phyloP scores from a whole-genome alignment of 1,139 yeast genomes.

The Ogataea hybrid region DNA sequence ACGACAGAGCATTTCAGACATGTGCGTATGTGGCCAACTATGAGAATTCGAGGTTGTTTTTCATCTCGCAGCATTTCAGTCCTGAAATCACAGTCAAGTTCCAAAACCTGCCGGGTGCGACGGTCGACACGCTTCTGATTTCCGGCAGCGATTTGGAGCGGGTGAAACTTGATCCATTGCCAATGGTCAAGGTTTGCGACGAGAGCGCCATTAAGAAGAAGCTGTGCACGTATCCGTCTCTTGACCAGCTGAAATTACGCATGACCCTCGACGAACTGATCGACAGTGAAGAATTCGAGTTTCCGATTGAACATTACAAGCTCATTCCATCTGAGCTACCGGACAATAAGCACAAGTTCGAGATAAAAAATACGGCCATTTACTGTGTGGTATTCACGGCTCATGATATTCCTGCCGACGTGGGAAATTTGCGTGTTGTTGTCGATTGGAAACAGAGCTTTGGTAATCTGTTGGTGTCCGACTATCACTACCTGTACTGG shows the following conservation, averaged over 20 bases:
- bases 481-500: slow-evolving; percentile 27
- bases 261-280: slow-evolving; percentile 21
- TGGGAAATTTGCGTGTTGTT: slow-evolving; percentile 10
- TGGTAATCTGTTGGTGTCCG: slow-evolving; percentile 29
- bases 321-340: slow-evolving; percentile 9
- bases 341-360: slow-evolving; percentile 13
- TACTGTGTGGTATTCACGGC: slow-evolving; percentile 28
- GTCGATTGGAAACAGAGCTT: slow-evolving; percentile 32
- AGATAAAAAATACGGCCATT: slow-evolving; percentile 20
- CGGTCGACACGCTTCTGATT: slow-evolving; percentile 23
- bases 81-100: slow-evolving; percentile 21
- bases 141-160: slow-evolving; percentile 25
- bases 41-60: slow-evolving; percentile 17
- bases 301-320: slow-evolving; percentile 21
- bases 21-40: slow-evolving; percentile 31
- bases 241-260: slow-evolving; percentile 10
- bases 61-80: slow-evolving; percentile 13
- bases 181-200: slow-evolving; percentile 31
- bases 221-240: slow-evolving; percentile 23
- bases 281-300: slow-evolving; percentile 12
- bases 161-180: slow-evolving; percentile 22
- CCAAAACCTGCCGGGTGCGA: slow-evolving; percentile 9
- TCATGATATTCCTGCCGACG: slow-evolving; percentile 18
- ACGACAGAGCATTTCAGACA: slow-evolving; percentile 25
- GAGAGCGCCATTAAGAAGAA: slow-evolving; percentile 23